Evolutionary conservation across 1,284 basidiomycete genomes (phyloP).

Genomic region (Inonotus obliquus): DNA sequence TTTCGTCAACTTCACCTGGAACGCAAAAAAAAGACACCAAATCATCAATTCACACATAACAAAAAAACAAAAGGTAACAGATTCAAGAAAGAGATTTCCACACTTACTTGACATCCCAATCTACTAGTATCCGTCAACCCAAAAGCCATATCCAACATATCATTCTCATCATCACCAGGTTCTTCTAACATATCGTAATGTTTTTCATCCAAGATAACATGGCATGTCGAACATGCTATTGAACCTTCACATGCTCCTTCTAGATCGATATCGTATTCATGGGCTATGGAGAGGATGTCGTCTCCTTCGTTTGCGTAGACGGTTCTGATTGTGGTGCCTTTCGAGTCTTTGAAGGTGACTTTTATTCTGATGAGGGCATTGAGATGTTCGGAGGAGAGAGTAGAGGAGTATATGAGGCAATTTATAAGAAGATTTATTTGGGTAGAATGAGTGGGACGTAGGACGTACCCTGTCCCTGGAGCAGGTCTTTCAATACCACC

Average conservation of each 20-base stretch:
- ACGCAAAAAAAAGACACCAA: conserved; percentile 20
- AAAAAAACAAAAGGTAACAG: not conserved
- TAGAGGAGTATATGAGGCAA: not conserved
- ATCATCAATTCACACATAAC: not conserved
- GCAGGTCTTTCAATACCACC: conserved; percentile 48
- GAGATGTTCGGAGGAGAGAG: not conserved
- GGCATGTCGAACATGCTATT: conserved; percentile 96
- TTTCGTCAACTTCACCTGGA: conserved; percentile 79
- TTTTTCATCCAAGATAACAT: conserved; percentile 84
- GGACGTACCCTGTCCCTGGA: conserved; percentile 60
- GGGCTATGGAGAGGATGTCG: conserved; percentile 86
- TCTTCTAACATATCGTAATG: conserved; percentile 85
- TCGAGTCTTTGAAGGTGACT: conserved; percentile 85
- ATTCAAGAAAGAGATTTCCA: conserved; percentile 35
- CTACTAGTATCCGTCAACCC: conserved; percentile 92
- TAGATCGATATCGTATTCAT: conserved; percentile 96
- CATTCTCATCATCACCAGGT: conserved; percentile 96
- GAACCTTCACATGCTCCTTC: conserved; percentile 98
- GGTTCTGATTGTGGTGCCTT: conserved; percentile 79
- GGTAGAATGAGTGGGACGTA: too few relatives aligned
- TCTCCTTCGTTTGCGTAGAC: conserved; percentile 94
- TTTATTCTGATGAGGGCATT: conserved; percentile 60
- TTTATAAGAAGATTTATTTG: not conserved
- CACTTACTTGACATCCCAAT: conserved; percentile 47
- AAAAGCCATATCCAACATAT: conserved; percentile 98